Evolutionary conservation across 163 green algal species (phyloP), one percentile per base, ranked within the genome.

Genomic region (Scenedesmus sp.): DNA sequence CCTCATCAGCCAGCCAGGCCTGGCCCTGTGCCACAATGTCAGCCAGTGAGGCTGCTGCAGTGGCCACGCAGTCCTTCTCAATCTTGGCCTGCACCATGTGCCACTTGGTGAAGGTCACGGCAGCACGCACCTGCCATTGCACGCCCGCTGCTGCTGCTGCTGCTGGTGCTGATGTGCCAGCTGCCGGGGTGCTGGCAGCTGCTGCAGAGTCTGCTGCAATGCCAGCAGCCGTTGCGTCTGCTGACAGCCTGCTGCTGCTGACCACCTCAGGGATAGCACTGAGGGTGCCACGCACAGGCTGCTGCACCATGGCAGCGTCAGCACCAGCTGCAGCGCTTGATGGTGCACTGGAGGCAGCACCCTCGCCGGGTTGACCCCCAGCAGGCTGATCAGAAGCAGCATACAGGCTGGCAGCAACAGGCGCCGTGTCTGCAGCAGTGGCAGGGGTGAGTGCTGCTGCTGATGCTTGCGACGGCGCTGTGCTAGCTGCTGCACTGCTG

Each of bases 81-180:
- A 92, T 88, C 59, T 83, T 82, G 77, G 16, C 4, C 82, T 92
- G 59, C 55, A 67, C 18, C 6, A 88, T 66, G 77, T 92, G 88
- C 26, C 70, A 92, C 46, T 82, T 83, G 57, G 57, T 88, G 15
- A 88, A 88, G 10, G 60, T 56, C 10, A 92, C 77, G 4, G 46
- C n/a, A 3, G 82, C 16, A 16, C 57, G 52, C 1, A 92, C 88
- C 23, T 55, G 59, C 60, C 77, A 92, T 26, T 62, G 20, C 18
- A 87, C 76, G 20, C 88, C 76, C 15, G 52, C 20, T 67, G 67
- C 86, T 74, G 67, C 67, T 84, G 86, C 34, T 62, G 85, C 64
- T 60, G 84, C 62, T 79, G 84, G n/a, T 82, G 64, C 64, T 46
- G 34, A 46, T 46, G 34, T 18, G 64, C 64, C 64, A 52, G 85